Percentiles rank a stretch among this genome's conserved stretches.
Evolutionary conservation across 768 basidiomycete genomes (phyloP).

Genomic region (Termitomyces sp.): DNA sequence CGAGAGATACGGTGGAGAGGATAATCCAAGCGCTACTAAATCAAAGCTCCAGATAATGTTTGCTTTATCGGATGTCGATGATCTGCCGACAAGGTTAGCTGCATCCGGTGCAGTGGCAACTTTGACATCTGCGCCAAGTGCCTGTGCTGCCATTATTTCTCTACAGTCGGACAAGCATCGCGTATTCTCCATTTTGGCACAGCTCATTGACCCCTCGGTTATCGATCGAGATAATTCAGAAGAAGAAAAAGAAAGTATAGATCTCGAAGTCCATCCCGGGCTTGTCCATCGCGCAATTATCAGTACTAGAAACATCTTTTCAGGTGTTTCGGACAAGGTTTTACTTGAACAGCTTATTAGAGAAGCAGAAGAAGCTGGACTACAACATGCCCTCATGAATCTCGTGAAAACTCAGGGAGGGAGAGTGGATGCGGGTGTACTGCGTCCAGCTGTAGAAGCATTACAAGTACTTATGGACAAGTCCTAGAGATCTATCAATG

Average conservation of each 20-base stretch:
- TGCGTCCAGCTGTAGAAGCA: conserved; percentile 49
- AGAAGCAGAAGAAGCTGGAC: conserved; percentile 50
- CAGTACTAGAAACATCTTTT: conserved; percentile 63
- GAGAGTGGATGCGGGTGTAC: conserved; percentile 30
- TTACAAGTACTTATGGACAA: conserved; percentile 35
- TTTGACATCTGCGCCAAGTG: conserved; percentile 58
- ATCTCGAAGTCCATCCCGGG: conserved; percentile 44
- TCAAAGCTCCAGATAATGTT: conserved; percentile 79
- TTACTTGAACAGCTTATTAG: conserved; percentile 41
- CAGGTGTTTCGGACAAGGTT: conserved; percentile 38
- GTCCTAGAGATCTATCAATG: neutral
- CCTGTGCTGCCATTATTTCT: conserved; percentile 58
- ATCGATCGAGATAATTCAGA: conserved; percentile 28
- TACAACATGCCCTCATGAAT: conserved; percentile 49
- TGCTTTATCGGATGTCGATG: conserved; percentile 84
- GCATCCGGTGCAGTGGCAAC: conserved; percentile 88
- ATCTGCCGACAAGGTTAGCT: conserved; percentile 81
- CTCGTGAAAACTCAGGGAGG: conserved; percentile 42
- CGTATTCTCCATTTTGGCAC: conserved; percentile 62
- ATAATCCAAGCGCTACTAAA: conserved; percentile 31
- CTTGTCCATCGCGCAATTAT: conserved; percentile 77
- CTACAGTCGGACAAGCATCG: conserved; percentile 65
- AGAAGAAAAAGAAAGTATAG: conserved; percentile 21
- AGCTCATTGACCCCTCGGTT: conserved; percentile 60
- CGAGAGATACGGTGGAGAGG: conserved; percentile 59